phyloP scores from a whole-genome alignment of 176 grass and related monocot genomes.

The Saccharum officinarum region DNA sequence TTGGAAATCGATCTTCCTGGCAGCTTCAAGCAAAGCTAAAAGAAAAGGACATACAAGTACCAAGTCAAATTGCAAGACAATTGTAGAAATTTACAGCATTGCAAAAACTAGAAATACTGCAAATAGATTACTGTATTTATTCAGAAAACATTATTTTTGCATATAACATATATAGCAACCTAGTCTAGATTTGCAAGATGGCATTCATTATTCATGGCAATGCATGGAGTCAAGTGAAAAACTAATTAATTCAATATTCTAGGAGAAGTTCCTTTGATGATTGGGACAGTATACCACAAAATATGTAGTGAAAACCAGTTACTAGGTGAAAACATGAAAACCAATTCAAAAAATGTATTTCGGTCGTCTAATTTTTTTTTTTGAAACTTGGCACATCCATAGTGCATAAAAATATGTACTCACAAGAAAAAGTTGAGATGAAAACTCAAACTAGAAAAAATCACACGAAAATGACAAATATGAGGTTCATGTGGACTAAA shows the following conservation, averaged over 20 bases:
- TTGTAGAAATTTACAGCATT: background rate
- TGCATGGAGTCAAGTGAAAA: conserved; percentile 18
- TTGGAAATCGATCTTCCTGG: conserved; percentile 80
- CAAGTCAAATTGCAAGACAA: conserved; percentile 21
- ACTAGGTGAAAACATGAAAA: no score
- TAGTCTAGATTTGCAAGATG: background rate
- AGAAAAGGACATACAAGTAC: background rate
- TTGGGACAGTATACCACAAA: background rate
- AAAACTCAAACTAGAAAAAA: no score
- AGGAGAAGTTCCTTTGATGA: conserved; percentile 1
- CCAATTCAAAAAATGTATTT: no score
- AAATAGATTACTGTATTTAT: conserved; percentile 7
- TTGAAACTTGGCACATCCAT: no score
- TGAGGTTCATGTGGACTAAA: no score
- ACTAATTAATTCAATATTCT: background rate
- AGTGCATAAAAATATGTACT: no score
- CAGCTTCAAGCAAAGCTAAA: conserved; percentile 88
- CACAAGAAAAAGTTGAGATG: no score
- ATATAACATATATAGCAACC: background rate
- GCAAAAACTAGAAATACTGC: background rate
- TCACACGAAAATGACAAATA: no score
- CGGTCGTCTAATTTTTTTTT: no score
- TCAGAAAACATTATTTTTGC: background rate
- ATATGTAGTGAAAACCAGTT: no score
- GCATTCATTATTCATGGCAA: background rate